Percentiles rank a stretch among this genome's conserved stretches.
phyloP scores from a whole-genome alignment of 345 rosid genomes.

The Cochlearia excelsa region DNA sequence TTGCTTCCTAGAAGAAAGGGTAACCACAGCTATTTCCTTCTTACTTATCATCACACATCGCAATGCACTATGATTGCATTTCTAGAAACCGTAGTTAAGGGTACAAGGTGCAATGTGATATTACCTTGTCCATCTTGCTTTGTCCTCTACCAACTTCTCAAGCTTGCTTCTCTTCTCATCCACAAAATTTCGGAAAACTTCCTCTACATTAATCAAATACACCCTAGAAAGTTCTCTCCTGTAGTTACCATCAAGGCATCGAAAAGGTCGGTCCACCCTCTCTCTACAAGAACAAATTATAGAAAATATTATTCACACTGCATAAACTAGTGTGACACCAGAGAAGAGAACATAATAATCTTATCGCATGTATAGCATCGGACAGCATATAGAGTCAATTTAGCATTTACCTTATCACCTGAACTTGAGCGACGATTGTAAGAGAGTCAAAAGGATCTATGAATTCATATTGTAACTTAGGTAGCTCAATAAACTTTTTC shows the following conservation, averaged over 20 bases:
- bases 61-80: conserved; percentile 13
- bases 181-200: conserved; percentile 77
- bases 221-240: conserved; percentile 97
- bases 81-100: conserved; percentile 6
- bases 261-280: conserved; percentile 89
- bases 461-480: conserved; percentile 84
- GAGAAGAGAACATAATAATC: background rate
- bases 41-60: conserved; percentile 17
- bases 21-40: no score
- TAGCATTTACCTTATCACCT: conserved; percentile 77
- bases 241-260: conserved; percentile 88
- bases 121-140: conserved; percentile 93
- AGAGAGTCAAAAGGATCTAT: conserved; percentile 76
- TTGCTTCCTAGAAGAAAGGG: no score
- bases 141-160: conserved; percentile 79
- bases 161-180: conserved; percentile 88
- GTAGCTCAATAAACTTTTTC: conserved; percentile 97
- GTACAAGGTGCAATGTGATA: conserved; percentile 16
- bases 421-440: conserved; percentile 93
- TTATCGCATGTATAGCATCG: conserved; percentile 8
- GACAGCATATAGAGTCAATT: conserved; percentile 10
- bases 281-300: conserved; percentile 51
- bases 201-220: conserved; percentile 84
- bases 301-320: background rate
- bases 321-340: conserved; percentile 14